Conservation (phyloP, 257 asterid species). For the Solanum chiquidenum region DNA sequence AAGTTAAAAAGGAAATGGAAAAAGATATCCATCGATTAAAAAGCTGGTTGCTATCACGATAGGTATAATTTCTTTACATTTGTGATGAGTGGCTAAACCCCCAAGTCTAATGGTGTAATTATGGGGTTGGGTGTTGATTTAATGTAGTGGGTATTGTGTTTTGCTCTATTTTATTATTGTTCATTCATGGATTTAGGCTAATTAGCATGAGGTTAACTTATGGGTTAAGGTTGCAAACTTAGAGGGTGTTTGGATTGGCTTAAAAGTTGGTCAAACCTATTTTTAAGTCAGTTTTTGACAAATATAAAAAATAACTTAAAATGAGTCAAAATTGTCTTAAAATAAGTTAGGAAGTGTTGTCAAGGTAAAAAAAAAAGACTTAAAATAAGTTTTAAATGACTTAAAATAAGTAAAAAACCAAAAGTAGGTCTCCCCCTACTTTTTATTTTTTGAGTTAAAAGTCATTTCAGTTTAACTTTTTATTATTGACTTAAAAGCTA, state of each 20-base stretch:
- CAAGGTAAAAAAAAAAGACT: too few species aligned
- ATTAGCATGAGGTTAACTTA: too few species aligned
- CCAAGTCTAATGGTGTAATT: not conserved
- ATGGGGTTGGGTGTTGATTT: not conserved
- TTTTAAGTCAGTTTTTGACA: not conserved
- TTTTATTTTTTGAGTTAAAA: too few species aligned
- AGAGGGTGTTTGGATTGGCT: not conserved
- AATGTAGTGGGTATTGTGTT: not conserved
- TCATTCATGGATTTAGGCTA: too few species aligned
- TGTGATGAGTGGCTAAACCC: not conserved
- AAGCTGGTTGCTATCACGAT: not conserved
- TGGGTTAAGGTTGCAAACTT: not conserved
- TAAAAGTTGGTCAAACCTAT: not conserved
- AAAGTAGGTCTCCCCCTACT: not conserved
- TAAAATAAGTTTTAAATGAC: too few species aligned
- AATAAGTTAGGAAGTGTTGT: too few species aligned
- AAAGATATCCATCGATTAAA: not conserved
- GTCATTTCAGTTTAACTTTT: not conserved
- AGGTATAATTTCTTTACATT: not conserved
- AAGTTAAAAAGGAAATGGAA: not conserved
- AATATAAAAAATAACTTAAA: too few species aligned
- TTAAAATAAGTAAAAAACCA: not conserved
- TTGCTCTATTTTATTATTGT: not conserved
- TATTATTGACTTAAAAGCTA: not conserved
- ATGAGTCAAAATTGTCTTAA: too few species aligned